Base-by-base conservation (phyloP, 2,329 filamentous ascomycete species). In the Ophiognomonia clavigignenti-juglandacearum region DNA sequence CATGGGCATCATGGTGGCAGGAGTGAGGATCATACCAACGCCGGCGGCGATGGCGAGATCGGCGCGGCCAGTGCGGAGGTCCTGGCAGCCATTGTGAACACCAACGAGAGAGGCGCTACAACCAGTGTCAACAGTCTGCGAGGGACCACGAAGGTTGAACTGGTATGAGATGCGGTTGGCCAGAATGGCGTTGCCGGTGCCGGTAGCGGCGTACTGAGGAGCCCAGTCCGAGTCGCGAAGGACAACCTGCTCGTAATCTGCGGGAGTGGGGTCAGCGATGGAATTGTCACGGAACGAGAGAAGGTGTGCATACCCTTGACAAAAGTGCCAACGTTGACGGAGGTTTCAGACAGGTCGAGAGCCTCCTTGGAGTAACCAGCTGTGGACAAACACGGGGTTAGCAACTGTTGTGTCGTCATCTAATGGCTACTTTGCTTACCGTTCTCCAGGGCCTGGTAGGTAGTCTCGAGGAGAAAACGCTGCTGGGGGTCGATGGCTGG, bases 71-170 rank as follows among this genome's bases (percentile, higher is more conserved):
- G 56, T 63, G 7, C 69, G 62, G 1, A 82, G 59, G 20, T 70
- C 73, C 43, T 76, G 72, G 16, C 70, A 72, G 2, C 74, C 78
- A 27, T 75, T 60, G 54, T 82, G 73, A 4, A 82, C 65, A 0
- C 74, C 72, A 4, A 78, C 71, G 18, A 82, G 64, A 40, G 73
- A 75, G 10, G 71, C 72, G 20, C 76, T 80, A 59, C 79, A 83
- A 18, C 75, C 79, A 1, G 79, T 82, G 43, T 82, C 78, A 13
- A 82, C 61, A 0, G 75, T 80, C 59, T 80, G 68, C 54, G 74
- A 78, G 2, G 77, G 74, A 0, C 78, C 78, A 11, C 68, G 66
- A 14, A 81, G 61, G 53, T 81, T 71, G 58, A 77, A 78, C 48
- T 67, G 72, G 56, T 80, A 75, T 0, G 75, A 79, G 11, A 81